phyloP scores from a whole-genome alignment of 768 basidiomycete genomes.

The Trametes cingulata region DNA sequence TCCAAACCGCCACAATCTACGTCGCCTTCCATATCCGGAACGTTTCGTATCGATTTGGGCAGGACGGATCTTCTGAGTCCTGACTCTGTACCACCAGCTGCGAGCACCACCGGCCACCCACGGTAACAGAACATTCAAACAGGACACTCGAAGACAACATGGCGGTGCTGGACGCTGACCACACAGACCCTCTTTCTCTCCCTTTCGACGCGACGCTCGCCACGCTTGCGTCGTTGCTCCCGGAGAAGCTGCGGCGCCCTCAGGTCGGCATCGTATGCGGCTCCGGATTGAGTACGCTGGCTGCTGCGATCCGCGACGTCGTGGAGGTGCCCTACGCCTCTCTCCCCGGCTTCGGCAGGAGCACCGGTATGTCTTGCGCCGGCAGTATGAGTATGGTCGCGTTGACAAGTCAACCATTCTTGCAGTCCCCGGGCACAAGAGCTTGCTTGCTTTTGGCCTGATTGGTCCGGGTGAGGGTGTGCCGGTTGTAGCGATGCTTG shows the following conservation, averaged over 20 bases:
- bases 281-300: slow-evolving; percentile 79
- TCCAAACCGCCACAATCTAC: no score
- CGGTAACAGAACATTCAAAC: no score
- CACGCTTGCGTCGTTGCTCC: slow-evolving; percentile 31
- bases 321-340: slow-evolving; percentile 63
- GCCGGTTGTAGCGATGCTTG: slow-evolving; percentile 89
- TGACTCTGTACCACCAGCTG: no score
- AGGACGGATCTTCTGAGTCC: no score
- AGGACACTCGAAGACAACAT: neutral
- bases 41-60: no score
- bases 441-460: slow-evolving; percentile 76
- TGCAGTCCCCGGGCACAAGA: slow-evolving; percentile 80
- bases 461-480: slow-evolving; percentile 63
- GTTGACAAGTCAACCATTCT: neutral
- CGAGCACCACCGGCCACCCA: no score
- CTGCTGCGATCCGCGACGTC: slow-evolving; percentile 54
- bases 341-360: slow-evolving; percentile 73
- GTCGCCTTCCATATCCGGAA: no score
- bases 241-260: slow-evolving; percentile 49
- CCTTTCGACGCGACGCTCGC: slow-evolving; percentile 35
- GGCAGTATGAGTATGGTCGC: neutral
- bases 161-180: neutral
- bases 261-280: slow-evolving; percentile 85
- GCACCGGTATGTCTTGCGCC: slow-evolving; percentile 59
- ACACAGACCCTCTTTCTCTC: slow-evolving; percentile 9